Evolutionary conservation across 2,329 filamentous ascomycete species (phyloP).

Genomic region (Penicillium paneum): DNA sequence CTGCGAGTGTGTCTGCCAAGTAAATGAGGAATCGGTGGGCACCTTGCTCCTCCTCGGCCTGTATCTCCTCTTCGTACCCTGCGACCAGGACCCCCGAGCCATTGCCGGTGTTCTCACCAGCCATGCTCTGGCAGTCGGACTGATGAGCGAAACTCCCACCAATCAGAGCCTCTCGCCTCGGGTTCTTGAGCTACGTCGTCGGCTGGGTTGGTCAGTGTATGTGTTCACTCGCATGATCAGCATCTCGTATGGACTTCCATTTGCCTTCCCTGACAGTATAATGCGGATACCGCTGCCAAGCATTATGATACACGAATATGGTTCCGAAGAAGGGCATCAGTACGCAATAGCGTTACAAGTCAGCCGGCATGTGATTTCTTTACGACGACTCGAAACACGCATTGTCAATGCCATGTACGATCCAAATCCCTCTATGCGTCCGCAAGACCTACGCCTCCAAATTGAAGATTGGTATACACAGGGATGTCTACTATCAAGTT

Average conservation of each 20-base stretch:
- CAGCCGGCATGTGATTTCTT: neutral
- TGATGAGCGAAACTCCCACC: neutral
- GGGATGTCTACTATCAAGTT: neutral
- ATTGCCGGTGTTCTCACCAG: neutral
- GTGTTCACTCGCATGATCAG: neutral
- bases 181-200: neutral
- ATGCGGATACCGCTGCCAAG: neutral
- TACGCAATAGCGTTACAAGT: neutral
- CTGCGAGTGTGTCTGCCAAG: neutral
- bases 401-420: neutral
- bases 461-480: neutral
- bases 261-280: neutral
- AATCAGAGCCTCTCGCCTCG: neutral
- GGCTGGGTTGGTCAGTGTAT: neutral
- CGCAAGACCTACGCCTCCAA: neutral
- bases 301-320: neutral
- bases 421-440: neutral
- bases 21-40: neutral
- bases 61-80: neutral
- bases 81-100: neutral
- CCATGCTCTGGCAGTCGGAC: neutral
- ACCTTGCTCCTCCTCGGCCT: neutral
- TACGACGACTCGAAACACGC: neutral
- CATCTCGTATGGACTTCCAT: neutral
- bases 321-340: neutral